Conservation (phyloP, 331 rosid genomes). For the Quercus tomentella region DNA sequence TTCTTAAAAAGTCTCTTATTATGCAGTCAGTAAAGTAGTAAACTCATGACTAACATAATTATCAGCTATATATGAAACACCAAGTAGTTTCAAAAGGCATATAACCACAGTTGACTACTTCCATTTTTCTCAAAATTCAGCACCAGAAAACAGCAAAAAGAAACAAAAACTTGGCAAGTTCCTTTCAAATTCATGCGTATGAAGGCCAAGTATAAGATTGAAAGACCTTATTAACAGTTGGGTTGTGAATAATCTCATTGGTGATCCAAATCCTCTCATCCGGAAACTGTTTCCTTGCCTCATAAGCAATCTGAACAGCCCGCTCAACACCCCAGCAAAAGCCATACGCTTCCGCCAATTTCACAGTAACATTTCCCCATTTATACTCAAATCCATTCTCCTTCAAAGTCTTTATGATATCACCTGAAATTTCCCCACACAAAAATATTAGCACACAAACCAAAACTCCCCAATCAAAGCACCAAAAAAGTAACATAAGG, state of each 20-base stretch:
- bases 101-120: background rate
- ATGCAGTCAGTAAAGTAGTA: background rate
- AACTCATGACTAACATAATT: background rate
- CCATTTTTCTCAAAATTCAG: background rate
- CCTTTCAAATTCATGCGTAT: background rate
- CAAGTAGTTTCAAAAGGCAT: background rate
- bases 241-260: slow-evolving; percentile 95
- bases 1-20: background rate
- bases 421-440: slow-evolving; percentile 57
- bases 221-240: slow-evolving; percentile 84
- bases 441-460: slow-evolving; percentile 10
- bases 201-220: background rate
- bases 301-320: slow-evolving; percentile 96
- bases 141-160: background rate
- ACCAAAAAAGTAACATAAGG: background rate
- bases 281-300: slow-evolving; percentile 94
- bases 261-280: slow-evolving; percentile 81
- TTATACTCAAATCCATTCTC: slow-evolving; percentile 73
- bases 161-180: background rate
- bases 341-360: slow-evolving; percentile 87
- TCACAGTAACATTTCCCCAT: slow-evolving; percentile 92
- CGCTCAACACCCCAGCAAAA: slow-evolving; percentile 99
- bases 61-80: background rate
- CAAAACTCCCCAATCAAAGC: background rate
- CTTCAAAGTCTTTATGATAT: slow-evolving; percentile 76